A percentile compares a stretch with the other conserved stretches of the same genome.
Conservation (phyloP, 139 green algal genomes). For the Haematococcus sp. region DNA sequence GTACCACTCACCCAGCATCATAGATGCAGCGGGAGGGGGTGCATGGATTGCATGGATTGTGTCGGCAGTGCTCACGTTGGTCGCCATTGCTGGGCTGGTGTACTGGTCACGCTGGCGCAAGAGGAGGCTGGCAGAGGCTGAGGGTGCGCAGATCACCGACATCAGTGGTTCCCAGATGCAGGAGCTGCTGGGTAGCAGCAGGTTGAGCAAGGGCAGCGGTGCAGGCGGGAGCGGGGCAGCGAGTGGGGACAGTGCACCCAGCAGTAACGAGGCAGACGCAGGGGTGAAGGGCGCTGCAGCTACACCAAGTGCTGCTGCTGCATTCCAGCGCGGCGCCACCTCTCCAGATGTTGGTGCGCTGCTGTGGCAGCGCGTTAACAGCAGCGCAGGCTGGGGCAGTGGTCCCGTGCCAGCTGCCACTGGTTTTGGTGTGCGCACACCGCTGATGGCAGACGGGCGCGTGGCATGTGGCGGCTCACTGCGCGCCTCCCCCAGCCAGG, state of each 20-base stretch:
- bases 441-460: no score
- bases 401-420: no score
- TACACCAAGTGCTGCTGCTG: not conserved
- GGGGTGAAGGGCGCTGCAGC: not conserved
- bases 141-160: no score
- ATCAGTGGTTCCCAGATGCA: not conserved
- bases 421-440: no score
- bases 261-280: not conserved
- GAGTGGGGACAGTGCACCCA: not conserved
- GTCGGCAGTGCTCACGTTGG: not conserved
- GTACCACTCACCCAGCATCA: no score
- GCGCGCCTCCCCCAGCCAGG: no score
- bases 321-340: no score
- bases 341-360: no score
- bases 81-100: not conserved
- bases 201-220: not conserved
- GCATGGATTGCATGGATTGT: no score
- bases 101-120: not conserved
- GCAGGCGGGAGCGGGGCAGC: not conserved
- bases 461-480: no score
- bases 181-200: conserved; percentile 19
- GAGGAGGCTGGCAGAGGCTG: not conserved
- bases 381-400: not conserved
- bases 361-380: not conserved
- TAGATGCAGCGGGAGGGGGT: no score